Percentiles rank a stretch among this genome's conserved stretches.
Conservation (phyloP, 225 moss, liverwort and hornwort species). For the Pseudisothecium myosuroides region DNA sequence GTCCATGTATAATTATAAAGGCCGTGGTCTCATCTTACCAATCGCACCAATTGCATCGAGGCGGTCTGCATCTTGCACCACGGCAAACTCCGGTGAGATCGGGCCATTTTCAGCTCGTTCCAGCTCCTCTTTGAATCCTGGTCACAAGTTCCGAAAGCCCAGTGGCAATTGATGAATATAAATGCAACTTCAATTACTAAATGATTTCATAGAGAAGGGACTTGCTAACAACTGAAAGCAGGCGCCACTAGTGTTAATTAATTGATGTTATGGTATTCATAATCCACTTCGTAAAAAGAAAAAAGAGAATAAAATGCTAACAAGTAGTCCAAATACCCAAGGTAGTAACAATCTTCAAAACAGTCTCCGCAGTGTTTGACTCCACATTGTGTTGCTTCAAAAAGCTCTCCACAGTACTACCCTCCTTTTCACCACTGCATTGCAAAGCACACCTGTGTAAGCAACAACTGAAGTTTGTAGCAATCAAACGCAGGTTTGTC, state of each 20-base stretch:
- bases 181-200: not conserved
- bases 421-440: slow-evolving; percentile 26
- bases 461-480: not conserved
- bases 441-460: not conserved
- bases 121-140: slow-evolving; percentile 94
- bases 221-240: not conserved
- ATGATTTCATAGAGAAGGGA: not conserved
- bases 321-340: slow-evolving; percentile 47
- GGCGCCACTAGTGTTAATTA: not conserved
- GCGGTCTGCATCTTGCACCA: slow-evolving; percentile 94
- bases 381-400: slow-evolving; percentile 46
- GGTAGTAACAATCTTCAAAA: slow-evolving; percentile 57
- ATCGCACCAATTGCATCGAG: slow-evolving; percentile 95
- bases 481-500: not conserved
- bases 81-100: slow-evolving; percentile 55
- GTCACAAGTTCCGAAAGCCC: not conserved
- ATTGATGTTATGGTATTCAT: not conserved
- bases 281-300: not conserved
- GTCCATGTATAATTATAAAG: not conserved
- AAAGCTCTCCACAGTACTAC: slow-evolving; percentile 54
- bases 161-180: not conserved
- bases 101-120: slow-evolving; percentile 11
- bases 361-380: slow-evolving; percentile 23
- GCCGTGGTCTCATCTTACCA: slow-evolving; percentile 28
- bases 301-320: not conserved